phyloP scores from a whole-genome alignment of 2,329 filamentous ascomycete species.

The Ceratocystis diversiconidia region DNA sequence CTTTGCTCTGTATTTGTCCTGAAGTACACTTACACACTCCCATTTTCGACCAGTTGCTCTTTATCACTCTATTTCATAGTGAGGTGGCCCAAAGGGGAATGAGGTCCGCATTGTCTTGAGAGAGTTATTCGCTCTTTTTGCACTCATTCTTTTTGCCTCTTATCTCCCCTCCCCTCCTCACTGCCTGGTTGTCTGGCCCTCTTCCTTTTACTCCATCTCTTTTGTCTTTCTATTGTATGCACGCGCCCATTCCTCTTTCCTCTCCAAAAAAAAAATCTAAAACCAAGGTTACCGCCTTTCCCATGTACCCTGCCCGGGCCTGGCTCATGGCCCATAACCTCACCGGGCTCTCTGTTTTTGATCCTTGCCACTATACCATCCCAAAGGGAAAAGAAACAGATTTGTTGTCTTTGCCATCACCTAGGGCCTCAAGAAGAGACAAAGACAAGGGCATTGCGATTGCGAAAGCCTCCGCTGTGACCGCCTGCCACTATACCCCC shows the following conservation, averaged over 20 bases:
- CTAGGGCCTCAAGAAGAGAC: constrained; percentile 4
- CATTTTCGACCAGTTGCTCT: background rate
- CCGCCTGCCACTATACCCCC: constrained; percentile 1
- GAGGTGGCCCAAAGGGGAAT: background rate
- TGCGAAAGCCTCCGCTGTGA: constrained; percentile 8
- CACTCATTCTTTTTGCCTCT: background rate
- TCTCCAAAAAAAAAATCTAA: constrained; percentile 1
- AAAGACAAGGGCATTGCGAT: background rate
- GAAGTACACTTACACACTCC: background rate
- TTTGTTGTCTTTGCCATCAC: constrained; percentile 2
- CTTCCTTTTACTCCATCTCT: background rate
- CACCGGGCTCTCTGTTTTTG: constrained; percentile 6
- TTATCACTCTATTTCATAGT: background rate
- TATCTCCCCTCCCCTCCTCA: background rate
- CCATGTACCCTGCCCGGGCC: constrained; percentile 7
- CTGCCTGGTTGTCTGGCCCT: background rate
- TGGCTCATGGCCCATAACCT: constrained; percentile 1
- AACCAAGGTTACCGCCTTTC: background rate
- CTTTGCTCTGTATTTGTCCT: background rate
- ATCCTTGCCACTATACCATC: constrained; percentile 9
- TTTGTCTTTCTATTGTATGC: background rate
- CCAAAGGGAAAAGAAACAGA: constrained; percentile 3
- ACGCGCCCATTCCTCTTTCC: background rate
- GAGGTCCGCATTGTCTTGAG: background rate
- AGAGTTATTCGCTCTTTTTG: background rate